Base-by-base conservation (phyloP, 106 monocot genomes). In the Apostasia shenzhenica region DNA sequence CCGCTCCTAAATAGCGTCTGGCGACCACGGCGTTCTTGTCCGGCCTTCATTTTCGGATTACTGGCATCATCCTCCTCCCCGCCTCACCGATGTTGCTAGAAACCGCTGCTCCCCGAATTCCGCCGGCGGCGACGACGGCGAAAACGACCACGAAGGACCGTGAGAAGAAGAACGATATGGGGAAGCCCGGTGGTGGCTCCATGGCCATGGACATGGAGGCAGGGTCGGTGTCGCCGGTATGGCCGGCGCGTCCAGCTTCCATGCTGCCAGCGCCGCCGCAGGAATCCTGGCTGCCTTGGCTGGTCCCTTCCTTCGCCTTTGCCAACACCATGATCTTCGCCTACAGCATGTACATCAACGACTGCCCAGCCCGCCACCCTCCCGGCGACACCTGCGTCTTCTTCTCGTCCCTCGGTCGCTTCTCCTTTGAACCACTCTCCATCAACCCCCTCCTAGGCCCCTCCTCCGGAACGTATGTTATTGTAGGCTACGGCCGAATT, bases 401-500 rank as follows among this genome's bases (percentile, higher is more conserved):
- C 11, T 65, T 65, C 48, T 12, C 59, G 40, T 88, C 67, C 54
- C 71, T 95, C 38, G 94, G 91, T 12, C 74, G 94, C 54, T 91
- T 84, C 75, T 77, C 94, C 14, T 95, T 95, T 73, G 85, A 95
- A 73, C 83, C 91, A 1, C 68, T 83, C 59, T 84, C 77, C 58
- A 77, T 84, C 77, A 95, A 95, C 55, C 87, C 87, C 46, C 88
- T 95, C 63, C 68, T 95, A 41, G 94, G 94, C 3, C 94, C 94
- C 11, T 88, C 91, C 4, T 79, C 85, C 6, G 4, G 48, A 40
- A 88, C 94, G 94, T 95, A 69, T 73, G 81, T 67, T 10, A 9
- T 57, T 8, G 59, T 12, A 59, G 48, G 71, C 4, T 38, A 41
- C 48, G 26, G 26, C 26, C 26, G 26, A 26, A 26, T 26, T 26